Conservation (phyloP, 1,284 basidiomycete species). For the Porphyrellus sp. region DNA sequence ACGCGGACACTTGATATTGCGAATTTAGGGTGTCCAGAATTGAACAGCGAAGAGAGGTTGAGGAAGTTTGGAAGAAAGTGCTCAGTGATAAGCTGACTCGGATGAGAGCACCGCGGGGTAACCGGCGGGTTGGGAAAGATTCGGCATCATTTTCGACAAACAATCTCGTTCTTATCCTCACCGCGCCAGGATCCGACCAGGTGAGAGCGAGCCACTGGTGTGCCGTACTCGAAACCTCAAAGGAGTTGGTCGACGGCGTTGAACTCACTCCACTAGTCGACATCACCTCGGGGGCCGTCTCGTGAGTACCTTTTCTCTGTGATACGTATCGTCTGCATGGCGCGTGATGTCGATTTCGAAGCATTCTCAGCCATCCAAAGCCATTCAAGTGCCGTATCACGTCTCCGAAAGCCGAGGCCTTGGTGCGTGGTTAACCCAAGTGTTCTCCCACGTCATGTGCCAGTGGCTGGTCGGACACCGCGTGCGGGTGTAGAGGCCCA, state of each 20-base stretch:
- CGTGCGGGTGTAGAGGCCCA: no score
- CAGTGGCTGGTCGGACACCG: no score
- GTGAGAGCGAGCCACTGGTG: no score
- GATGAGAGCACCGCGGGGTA: constrained; percentile 7
- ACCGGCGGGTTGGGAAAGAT: no score
- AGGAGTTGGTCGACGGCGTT: constrained; percentile 20
- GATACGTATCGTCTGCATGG: no score
- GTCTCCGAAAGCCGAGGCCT: constrained; percentile 9
- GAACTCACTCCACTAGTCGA: constrained; percentile 14
- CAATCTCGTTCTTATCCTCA: no score
- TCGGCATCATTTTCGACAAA: no score
- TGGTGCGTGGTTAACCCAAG: no score
- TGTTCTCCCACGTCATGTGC: no score
- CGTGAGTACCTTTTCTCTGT: constrained; percentile 1
- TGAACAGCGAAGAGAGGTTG: constrained; percentile 1
- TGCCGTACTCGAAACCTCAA: no score
- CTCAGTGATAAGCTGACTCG: no score
- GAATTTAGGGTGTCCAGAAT: constrained; percentile 4
- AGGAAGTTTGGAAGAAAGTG: constrained; percentile 5
- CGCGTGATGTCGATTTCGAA: not conserved
- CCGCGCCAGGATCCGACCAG: no score
- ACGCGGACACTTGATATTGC: constrained; percentile 11
- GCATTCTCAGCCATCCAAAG: constrained; percentile 12
- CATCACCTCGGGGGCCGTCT: constrained; percentile 5
- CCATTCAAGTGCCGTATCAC: constrained; percentile 20